Conservation (phyloP, 768 basidiomycete genomes). For the Pleurotus tuoliensis region DNA sequence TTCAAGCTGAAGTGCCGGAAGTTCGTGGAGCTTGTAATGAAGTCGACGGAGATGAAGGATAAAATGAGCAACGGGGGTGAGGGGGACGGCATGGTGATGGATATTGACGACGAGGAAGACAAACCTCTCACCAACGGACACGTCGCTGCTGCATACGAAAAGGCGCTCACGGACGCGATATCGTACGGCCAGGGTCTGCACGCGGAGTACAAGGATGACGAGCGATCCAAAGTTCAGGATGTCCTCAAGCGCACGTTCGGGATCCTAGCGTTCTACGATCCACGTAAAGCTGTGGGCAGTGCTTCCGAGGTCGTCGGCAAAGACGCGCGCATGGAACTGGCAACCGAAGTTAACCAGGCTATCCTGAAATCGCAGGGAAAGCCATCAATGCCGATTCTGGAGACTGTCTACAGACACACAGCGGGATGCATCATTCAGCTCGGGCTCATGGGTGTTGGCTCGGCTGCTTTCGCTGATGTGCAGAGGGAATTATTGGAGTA, state of each 20-base stretch:
- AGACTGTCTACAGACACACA: slow-evolving; percentile 75
- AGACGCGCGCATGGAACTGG: slow-evolving; percentile 59
- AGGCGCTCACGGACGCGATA: slow-evolving; percentile 62
- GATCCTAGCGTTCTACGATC: slow-evolving; percentile 78
- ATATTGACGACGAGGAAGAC: slow-evolving; percentile 43
- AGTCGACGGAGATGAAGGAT: slow-evolving; percentile 67
- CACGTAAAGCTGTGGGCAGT: slow-evolving; percentile 59
- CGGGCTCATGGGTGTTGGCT: slow-evolving; percentile 66
- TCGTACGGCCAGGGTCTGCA: slow-evolving; percentile 71
- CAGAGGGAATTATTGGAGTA: slow-evolving; percentile 66
- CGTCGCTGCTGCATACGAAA: slow-evolving; percentile 37
- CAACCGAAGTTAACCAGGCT: slow-evolving; percentile 76
- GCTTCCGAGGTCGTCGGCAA: slow-evolving; percentile 67
- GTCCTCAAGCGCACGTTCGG: slow-evolving; percentile 74
- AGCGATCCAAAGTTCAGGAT: slow-evolving; percentile 57
- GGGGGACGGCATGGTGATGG: slow-evolving; percentile 46
- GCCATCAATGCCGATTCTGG: slow-evolving; percentile 66
- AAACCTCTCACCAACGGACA: slow-evolving; percentile 18
- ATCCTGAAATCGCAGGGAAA: slow-evolving; percentile 81
- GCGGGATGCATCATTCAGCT: slow-evolving; percentile 66
- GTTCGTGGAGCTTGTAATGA: slow-evolving; percentile 78
- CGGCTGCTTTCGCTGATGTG: slow-evolving; percentile 81
- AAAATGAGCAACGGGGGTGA: slow-evolving; percentile 34
- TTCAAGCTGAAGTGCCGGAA: slow-evolving; percentile 83
- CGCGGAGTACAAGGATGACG: slow-evolving; percentile 62